Conservation (phyloP, 169 alveolate genomes). For the Perkinsus olseni region DNA sequence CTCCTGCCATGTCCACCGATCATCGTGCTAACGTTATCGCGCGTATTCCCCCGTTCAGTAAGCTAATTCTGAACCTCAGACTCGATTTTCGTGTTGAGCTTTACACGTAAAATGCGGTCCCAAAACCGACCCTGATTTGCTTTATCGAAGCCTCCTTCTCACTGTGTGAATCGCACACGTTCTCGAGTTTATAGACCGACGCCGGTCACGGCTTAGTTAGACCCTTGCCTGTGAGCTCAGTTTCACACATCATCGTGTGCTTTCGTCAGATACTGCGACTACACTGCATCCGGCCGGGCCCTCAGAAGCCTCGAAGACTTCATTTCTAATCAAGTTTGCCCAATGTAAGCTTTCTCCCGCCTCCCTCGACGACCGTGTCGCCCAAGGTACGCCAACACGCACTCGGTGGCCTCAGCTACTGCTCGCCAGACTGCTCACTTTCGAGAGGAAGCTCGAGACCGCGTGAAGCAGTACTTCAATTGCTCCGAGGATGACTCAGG, state of each 20-base stretch:
- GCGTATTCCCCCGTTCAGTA: too few relatives aligned
- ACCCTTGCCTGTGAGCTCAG: too few relatives aligned
- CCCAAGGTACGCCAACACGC: slow-evolving; percentile 41
- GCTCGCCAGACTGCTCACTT: slow-evolving; percentile 34
- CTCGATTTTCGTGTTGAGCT: too few relatives aligned
- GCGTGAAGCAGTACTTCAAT: not conserved
- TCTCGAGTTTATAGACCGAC: too few relatives aligned
- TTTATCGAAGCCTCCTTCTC: too few relatives aligned
- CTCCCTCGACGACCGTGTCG: not conserved
- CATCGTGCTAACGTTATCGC: too few relatives aligned
- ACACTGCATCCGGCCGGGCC: slow-evolving; percentile 33
- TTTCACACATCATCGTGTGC: not conserved
- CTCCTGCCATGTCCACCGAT: too few relatives aligned
- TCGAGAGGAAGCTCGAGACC: slow-evolving; percentile 1
- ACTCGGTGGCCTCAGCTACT: slow-evolving; percentile 32
- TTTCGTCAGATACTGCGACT: not conserved
- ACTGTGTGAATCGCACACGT: too few relatives aligned
- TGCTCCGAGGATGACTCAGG: slow-evolving; percentile 1
- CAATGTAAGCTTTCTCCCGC: not conserved
- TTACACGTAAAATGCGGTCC: too few relatives aligned
- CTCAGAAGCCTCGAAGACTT: slow-evolving; percentile 21
- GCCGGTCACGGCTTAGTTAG: too few relatives aligned
- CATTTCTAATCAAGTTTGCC: not conserved
- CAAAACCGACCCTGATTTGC: too few relatives aligned
- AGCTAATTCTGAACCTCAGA: too few relatives aligned